Evolutionary conservation across 2,329 filamentous ascomycete species (phyloP).

Genomic region (Fusarium sp.): DNA sequence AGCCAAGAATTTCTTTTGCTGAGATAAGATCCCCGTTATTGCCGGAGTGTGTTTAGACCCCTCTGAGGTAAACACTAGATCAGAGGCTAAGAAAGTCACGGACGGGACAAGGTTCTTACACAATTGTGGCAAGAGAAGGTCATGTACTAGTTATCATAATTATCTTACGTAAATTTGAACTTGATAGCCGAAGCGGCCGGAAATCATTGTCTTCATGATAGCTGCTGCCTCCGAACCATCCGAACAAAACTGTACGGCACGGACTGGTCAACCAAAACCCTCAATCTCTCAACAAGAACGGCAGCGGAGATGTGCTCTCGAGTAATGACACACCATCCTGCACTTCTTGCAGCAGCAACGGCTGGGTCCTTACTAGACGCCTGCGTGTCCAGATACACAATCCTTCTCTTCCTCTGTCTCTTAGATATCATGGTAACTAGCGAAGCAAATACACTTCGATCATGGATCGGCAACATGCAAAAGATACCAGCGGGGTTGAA

Average conservation of each 20-base stretch:
- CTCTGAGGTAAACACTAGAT: too few relatives aligned
- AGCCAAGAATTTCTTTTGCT: too few relatives aligned
- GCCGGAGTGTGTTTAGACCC: too few relatives aligned
- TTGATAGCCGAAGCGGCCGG: too few relatives aligned
- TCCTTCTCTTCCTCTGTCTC: conserved; percentile 2
- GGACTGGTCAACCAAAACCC: conserved; percentile 25
- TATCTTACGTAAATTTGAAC: too few relatives aligned
- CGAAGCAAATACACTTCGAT: conserved; percentile 16
- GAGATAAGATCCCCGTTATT: too few relatives aligned
- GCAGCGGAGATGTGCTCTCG: conserved; percentile 26
- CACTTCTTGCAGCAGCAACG: not conserved
- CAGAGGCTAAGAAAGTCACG: too few relatives aligned
- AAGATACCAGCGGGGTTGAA: conserved; percentile 17
- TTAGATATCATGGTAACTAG: conserved; percentile 13
- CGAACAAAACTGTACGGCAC: conserved; percentile 28
- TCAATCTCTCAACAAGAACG: conserved; percentile 14
- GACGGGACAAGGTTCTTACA: too few relatives aligned
- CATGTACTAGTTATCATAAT: too few relatives aligned
- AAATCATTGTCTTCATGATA: not conserved
- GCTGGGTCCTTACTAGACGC: conserved; percentile 11
- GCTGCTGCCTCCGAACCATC: conserved; percentile 26
- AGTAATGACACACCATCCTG: conserved; percentile 22
- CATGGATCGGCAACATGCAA: conserved; percentile 12
- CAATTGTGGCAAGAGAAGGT: too few relatives aligned
- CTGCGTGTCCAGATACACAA: conserved; percentile 20